Conservation (phyloP, 139 green algal genomes). For the Auxenochlorella pyrenoidosa region DNA sequence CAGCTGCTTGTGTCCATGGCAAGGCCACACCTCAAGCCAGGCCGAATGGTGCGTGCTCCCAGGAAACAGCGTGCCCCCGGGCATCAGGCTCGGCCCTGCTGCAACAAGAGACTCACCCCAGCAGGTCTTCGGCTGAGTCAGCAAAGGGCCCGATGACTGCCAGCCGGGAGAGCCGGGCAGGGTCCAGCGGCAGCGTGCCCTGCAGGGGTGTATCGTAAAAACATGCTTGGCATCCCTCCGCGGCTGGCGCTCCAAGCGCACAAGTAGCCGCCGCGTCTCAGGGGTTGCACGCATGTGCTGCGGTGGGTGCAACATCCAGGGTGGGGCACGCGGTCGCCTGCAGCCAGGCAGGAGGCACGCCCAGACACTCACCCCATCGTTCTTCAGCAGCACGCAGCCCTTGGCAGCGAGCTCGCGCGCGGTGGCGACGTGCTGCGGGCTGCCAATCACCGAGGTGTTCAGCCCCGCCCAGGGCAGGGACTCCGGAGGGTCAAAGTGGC, state of each 20-base stretch:
- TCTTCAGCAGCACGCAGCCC: slow-evolving; percentile 14
- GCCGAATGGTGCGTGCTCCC: too few relatives aligned
- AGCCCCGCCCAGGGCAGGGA: slow-evolving; percentile 4
- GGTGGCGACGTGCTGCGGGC: background rate
- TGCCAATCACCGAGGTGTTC: background rate
- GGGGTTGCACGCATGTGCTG: background rate
- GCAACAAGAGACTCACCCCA: background rate
- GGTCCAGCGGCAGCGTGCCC: background rate
- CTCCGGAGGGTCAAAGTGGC: background rate
- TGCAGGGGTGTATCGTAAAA: background rate
- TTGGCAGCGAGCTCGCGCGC: background rate
- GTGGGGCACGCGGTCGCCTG: too few relatives aligned
- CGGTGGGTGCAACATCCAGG: too few relatives aligned
- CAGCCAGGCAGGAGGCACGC: background rate
- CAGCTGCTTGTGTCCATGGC: too few relatives aligned
- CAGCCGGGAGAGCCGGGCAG: background rate
- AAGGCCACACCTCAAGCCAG: too few relatives aligned
- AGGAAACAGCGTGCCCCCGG: too few relatives aligned
- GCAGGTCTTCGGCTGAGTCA: background rate
- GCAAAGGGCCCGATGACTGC: slow-evolving; percentile 1
- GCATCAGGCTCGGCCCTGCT: too few relatives aligned
- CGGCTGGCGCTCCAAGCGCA: background rate
- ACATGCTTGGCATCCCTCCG: background rate
- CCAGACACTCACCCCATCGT: background rate
- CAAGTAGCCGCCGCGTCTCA: background rate